Evolutionary conservation across 345 rosid genomes (phyloP).

Genomic region (Euphorbia pulcherrima): DNA sequence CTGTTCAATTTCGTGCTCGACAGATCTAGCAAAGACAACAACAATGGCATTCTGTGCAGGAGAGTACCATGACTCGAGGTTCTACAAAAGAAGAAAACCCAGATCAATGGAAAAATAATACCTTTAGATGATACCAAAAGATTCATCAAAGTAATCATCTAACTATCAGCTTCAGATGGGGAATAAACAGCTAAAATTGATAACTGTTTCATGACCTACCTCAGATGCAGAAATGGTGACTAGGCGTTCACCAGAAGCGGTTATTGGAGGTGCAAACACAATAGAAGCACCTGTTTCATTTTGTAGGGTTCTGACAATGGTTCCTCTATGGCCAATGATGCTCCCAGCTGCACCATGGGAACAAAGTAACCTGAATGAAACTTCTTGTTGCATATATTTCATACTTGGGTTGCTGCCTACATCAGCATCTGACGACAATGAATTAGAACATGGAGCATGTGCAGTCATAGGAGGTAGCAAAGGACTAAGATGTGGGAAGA

Average conservation of each 20-base stretch:
- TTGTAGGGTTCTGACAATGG: conserved; percentile 48
- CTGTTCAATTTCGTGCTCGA: conserved; percentile 46
- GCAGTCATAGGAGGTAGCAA: conserved; percentile 22
- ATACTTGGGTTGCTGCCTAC: conserved; percentile 16
- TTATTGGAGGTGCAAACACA: conserved; percentile 29
- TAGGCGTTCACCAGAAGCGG: conserved; percentile 38
- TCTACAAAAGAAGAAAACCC: conserved; percentile 30
- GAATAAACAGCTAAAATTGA: not conserved
- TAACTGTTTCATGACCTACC: conserved; percentile 35
- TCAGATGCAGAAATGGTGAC: conserved; percentile 58
- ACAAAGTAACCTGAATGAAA: conserved; percentile 51
- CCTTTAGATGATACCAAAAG: not conserved
- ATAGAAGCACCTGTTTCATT: conserved; percentile 63
- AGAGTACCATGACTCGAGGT: conserved; percentile 44
- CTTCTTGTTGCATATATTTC: conserved; percentile 23
- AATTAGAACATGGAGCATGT: conserved; percentile 18
- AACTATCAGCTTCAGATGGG: conserved; percentile 9
- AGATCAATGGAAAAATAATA: conserved; percentile 1
- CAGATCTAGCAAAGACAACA: conserved; percentile 54
- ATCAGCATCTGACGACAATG: conserved; percentile 24
- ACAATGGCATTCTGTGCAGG: conserved; percentile 55
- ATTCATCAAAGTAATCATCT: not conserved
- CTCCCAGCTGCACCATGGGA: conserved; percentile 50
- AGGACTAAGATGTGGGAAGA: conserved; percentile 49
- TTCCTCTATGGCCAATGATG: conserved; percentile 63